A percentile compares a stretch with the other conserved stretches of the same genome.
These are phyloP conservation scores for Exophiala alcalophila DNA, from an alignment of 2,329 filamentous ascomycete species.

Conservation along the genomic window DNA sequence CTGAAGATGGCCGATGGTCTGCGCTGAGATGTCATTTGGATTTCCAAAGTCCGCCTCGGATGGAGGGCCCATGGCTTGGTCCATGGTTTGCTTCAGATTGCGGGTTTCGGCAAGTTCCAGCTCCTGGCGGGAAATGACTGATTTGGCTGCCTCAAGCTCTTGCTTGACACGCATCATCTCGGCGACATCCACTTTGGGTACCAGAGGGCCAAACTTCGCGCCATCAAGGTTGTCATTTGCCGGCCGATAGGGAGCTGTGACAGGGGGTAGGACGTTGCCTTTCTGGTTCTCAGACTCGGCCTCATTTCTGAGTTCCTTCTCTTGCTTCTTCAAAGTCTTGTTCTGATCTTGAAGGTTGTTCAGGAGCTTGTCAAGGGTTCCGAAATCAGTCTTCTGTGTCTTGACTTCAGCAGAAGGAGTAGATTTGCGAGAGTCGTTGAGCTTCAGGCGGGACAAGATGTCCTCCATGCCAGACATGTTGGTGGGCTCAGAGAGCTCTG, in stretches of 20 bases:
- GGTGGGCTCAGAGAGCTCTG: slow-evolving; percentile 31
- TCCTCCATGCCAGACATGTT: slow-evolving; percentile 60
- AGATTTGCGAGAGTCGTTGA: slow-evolving; percentile 34
- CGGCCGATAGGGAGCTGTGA: slow-evolving; percentile 40
- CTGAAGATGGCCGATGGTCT: slow-evolving; percentile 50
- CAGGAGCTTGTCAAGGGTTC: slow-evolving; percentile 52
- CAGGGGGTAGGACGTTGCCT: slow-evolving; percentile 34
- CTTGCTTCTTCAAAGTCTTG: slow-evolving; percentile 57
- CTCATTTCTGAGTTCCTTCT: slow-evolving; percentile 44
- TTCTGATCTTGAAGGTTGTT: slow-evolving; percentile 73
- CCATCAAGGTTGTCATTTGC: slow-evolving; percentile 36
- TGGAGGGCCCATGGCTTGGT: slow-evolving; percentile 55
- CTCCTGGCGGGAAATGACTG: slow-evolving; percentile 59
- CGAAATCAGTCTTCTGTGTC: slow-evolving; percentile 19
- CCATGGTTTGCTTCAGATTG: slow-evolving; percentile 59
- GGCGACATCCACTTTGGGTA: slow-evolving; percentile 37
- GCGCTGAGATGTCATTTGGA: slow-evolving; percentile 49
- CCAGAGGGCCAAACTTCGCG: slow-evolving; percentile 27
- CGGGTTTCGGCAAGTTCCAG: slow-evolving; percentile 60
- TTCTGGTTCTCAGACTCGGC: slow-evolving; percentile 23
- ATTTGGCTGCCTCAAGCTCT: slow-evolving; percentile 56
- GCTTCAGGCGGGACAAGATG: slow-evolving; percentile 45
- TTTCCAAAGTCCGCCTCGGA: slow-evolving; percentile 52
- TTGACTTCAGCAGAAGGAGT: slow-evolving; percentile 21
- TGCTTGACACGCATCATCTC: slow-evolving; percentile 57